A percentile compares a stretch with the other conserved stretches of the same genome.
Evolutionary conservation across 1,139 yeast species (phyloP).

Genomic region (Candida gigantensis): DNA sequence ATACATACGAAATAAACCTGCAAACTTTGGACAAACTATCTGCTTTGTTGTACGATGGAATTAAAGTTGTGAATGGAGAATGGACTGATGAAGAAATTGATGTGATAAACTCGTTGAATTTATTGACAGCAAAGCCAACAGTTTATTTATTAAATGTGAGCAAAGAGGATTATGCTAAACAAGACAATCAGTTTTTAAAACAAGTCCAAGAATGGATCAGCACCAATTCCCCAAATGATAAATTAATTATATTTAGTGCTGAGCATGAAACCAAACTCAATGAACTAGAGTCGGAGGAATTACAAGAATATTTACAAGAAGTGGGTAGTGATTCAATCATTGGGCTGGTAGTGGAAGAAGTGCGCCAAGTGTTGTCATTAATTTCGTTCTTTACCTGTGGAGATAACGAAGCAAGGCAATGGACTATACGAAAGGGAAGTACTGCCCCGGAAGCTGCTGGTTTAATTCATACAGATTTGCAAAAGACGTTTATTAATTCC

Average conservation of each 20-base stretch:
- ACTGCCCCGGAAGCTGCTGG: constrained; percentile 94
- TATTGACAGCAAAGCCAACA: constrained; percentile 72
- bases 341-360: constrained; percentile 51
- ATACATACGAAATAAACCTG: constrained; percentile 41
- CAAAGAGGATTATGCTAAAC: constrained; percentile 50
- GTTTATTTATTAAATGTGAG: constrained; percentile 61
- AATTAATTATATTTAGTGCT: constrained; percentile 60
- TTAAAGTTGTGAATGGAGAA: constrained; percentile 49
- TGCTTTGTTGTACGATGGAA: constrained; percentile 59
- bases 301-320: too few relatives aligned
- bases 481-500: constrained; percentile 80
- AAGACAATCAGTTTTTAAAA: constrained; percentile 45
- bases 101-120: constrained; percentile 57
- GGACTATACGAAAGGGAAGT: constrained; percentile 82
- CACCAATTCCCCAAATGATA: constrained; percentile 56
- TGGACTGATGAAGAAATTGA: constrained; percentile 52
- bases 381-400: constrained; percentile 94
- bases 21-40: constrained; percentile 49
- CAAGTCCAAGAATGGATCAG: constrained; percentile 54
- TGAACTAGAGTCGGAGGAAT: constrained; percentile 22
- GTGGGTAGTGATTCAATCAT: constrained; percentile 35
- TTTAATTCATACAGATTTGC: constrained; percentile 85
- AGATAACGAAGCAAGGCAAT: constrained; percentile 84
- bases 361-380: constrained; percentile 68
- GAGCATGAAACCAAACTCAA: constrained; percentile 50